Evolutionary conservation across 768 basidiomycete genomes (phyloP), one percentile per base, ranked within the genome.

Genomic region (Suillus subalutaceus): DNA sequence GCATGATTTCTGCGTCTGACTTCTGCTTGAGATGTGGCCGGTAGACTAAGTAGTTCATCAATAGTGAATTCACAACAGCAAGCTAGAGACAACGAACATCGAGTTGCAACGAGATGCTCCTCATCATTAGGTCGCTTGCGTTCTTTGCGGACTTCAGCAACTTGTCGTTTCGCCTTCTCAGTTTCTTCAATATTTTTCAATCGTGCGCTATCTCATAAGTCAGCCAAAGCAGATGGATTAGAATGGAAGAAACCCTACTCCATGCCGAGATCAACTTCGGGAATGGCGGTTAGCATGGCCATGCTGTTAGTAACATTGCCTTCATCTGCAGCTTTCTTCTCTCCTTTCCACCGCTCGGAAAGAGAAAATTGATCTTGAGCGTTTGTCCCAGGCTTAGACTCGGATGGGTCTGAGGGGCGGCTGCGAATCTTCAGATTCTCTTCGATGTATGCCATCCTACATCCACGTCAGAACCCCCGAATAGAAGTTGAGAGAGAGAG

Each of bases 221-320:
- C 7, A 15, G 23, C 26, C 35, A 13, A 30, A 35, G 23, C 18
- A 30, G 4, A 37, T 41, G n/a, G 15, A 63, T 55, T 26, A 32
- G 26, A 41, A 50, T 10, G 41, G n/a, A 32, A 52, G 3, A n/a
- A 65, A 7, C 89, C 94, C 71, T 71, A 98, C 96, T 99, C 96
- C 91, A 99, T 97, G 64, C 97, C 97, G 5, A 99, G 84, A 77
- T 99, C 97, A 10, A 99, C 95, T 74, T 99, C 97, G 0, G 97
- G 97, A 71, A 99, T 99, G 43, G 94, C 95, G 18, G 96, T 98
- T 63, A 99, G 83, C 97, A 99, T 99, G 4, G 93, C 89, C 77
- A 97, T 73, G 70, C 93, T 95, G 69, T 94, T 95, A 15, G 95
- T 94, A 32, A 98, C 95, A 73, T 87, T 97, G 9, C 97, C 97